Evolutionary conservation across 768 basidiomycete species (phyloP).

Genomic region (Daedaleopsis nitida): DNA sequence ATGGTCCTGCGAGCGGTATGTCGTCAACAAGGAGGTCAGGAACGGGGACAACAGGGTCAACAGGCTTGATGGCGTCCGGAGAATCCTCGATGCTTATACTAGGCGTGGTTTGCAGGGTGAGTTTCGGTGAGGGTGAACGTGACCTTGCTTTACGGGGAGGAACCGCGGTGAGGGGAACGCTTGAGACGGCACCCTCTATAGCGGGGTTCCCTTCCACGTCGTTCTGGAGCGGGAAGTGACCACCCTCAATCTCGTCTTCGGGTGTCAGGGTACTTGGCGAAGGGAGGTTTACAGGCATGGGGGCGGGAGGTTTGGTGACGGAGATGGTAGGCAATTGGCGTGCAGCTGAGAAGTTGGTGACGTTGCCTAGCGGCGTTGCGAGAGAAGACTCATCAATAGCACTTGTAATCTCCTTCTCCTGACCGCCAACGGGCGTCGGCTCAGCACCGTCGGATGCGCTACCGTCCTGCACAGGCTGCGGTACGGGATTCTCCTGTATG

Average conservation of each 20-base stretch:
- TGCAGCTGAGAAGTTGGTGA: slow-evolving; percentile 24
- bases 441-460: slow-evolving; percentile 26
- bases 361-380: slow-evolving; percentile 26
- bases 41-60: background rate
- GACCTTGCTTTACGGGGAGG: slow-evolving; percentile 12
- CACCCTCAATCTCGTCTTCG: slow-evolving; percentile 29
- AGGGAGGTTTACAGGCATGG: slow-evolving; percentile 69
- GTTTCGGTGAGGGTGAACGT: slow-evolving; percentile 13
- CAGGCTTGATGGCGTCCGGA: slow-evolving; percentile 6
- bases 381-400: slow-evolving; percentile 18
- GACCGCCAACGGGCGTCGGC: slow-evolving; percentile 45
- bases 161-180: slow-evolving; percentile 8
- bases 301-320: slow-evolving; percentile 70
- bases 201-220: slow-evolving; percentile 24
- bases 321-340: slow-evolving; percentile 54
- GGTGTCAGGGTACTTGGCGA: slow-evolving; percentile 49
- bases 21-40: slow-evolving; percentile 15
- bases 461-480: slow-evolving; percentile 15
- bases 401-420: slow-evolving; percentile 37
- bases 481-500: slow-evolving; percentile 38
- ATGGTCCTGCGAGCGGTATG: slow-evolving; percentile 10
- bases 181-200: background rate
- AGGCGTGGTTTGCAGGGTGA: slow-evolving; percentile 3
- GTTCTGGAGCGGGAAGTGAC: slow-evolving; percentile 37
- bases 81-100: slow-evolving; percentile 9